phyloP scores from a whole-genome alignment of 768 basidiomycete species.

The Baorangia bicolor region DNA sequence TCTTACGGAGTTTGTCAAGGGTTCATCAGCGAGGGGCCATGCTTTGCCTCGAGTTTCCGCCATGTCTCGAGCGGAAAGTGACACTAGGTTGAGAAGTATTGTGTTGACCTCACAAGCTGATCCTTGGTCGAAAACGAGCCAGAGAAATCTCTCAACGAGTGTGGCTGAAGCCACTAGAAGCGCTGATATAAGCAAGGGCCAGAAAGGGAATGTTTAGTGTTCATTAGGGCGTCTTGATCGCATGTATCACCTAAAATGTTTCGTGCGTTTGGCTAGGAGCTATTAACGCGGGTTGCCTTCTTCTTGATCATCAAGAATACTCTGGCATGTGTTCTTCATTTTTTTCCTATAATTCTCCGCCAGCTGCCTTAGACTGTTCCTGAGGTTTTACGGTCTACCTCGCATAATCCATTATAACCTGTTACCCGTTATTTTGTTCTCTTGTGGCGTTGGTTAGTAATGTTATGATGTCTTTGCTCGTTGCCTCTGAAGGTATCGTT shows the following conservation, averaged over 20 bases:
- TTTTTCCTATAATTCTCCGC: no score
- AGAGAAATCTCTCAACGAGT: neutral
- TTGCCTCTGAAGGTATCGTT: neutral
- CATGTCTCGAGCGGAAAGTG: conserved; percentile 40
- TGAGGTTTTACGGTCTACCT: neutral
- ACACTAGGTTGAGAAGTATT: conserved; percentile 1
- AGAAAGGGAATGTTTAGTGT: conserved; percentile 4
- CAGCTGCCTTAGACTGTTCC: neutral
- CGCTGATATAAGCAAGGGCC: conserved; percentile 18
- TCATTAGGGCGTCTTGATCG: no score
- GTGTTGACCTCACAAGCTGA: conserved; percentile 79
- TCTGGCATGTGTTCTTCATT: neutral
- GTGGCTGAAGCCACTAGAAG: neutral
- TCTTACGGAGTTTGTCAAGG: conserved; percentile 86
- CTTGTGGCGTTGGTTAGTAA: neutral
- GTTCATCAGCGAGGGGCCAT: conserved; percentile 83
- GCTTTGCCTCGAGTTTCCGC: conserved; percentile 74
- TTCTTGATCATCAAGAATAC: neutral
- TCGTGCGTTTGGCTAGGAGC: neutral
- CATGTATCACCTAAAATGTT: no score
- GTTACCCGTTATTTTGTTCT: neutral
- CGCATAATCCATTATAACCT: neutral
- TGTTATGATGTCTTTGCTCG: neutral
- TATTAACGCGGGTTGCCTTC: neutral
- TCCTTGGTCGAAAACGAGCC: conserved; percentile 68